These are phyloP conservation scores for Blastobotrys indianensis DNA, from an alignment of 1,139 yeast species.

Conservation along the genomic window DNA sequence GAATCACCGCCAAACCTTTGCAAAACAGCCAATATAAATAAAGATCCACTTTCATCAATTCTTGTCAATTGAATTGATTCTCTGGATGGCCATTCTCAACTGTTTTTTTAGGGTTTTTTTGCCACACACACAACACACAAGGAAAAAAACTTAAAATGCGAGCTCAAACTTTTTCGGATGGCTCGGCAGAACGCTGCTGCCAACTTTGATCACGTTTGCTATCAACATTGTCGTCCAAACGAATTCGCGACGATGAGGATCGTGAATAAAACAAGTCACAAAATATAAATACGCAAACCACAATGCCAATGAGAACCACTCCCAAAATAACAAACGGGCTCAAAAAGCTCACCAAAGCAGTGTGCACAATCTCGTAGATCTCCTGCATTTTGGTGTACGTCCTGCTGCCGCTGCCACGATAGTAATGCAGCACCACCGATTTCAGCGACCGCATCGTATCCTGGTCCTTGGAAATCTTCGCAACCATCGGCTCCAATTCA, in stretches of 20 bases:
- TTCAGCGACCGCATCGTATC: constrained; percentile 8
- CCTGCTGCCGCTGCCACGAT: constrained; percentile 18
- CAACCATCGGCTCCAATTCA: constrained; percentile 3
- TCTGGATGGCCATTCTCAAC: too few relatives aligned
- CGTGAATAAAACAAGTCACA: constrained; percentile 7
- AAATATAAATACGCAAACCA: constrained; percentile 20
- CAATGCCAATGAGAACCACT: constrained; percentile 16
- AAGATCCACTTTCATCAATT: too few relatives aligned
- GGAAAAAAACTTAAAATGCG: not conserved
- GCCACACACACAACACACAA: not conserved
- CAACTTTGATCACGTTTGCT: not conserved
- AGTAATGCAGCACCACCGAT: constrained; percentile 19
- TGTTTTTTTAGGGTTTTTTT: too few relatives aligned
- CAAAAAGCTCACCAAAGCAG: constrained; percentile 22
- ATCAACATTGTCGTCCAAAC: not conserved
- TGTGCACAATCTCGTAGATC: constrained; percentile 17
- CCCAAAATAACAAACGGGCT: constrained; percentile 25
- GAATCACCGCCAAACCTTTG: too few relatives aligned
- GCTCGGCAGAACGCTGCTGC: not conserved
- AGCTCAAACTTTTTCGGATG: not conserved
- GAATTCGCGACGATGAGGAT: not conserved
- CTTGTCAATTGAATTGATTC: too few relatives aligned
- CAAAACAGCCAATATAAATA: too few relatives aligned
- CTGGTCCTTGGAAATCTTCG: constrained; percentile 1
- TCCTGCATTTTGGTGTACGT: constrained; percentile 16